Conservation (phyloP, 2,329 filamentous ascomycete genomes). For the Ciborinia camelliae region DNA sequence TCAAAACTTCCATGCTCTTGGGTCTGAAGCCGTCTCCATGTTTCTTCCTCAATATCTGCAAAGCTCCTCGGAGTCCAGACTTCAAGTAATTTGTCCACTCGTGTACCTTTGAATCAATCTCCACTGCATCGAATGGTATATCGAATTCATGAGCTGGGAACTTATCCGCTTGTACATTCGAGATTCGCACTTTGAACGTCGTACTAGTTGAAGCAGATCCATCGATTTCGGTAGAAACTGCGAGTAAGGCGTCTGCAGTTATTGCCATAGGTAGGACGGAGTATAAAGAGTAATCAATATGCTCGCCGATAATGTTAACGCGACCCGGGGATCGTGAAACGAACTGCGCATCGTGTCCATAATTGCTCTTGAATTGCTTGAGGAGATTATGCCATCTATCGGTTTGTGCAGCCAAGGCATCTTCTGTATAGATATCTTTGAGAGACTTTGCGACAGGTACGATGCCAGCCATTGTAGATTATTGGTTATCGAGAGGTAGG, state of each 20-base stretch:
- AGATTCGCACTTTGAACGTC: conserved; percentile 68
- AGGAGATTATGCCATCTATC: conserved; percentile 74
- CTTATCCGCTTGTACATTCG: conserved; percentile 72
- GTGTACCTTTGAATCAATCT: conserved; percentile 79
- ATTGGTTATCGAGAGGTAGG: not conserved
- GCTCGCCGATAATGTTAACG: conserved; percentile 98
- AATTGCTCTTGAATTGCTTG: conserved; percentile 64
- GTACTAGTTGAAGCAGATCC: conserved; percentile 43
- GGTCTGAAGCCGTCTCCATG: conserved; percentile 58
- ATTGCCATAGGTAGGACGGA: conserved; percentile 95
- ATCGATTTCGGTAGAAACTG: conserved; percentile 57
- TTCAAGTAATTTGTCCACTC: conserved; percentile 99
- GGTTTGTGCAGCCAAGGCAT: conserved; percentile 64
- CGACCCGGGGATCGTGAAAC: conserved; percentile 87
- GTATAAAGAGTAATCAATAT: conserved; percentile 98
- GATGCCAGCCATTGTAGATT: conserved; percentile 47
- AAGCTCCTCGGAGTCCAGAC: conserved; percentile 77
- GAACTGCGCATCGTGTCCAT: conserved; percentile 71
- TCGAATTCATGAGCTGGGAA: conserved; percentile 75
- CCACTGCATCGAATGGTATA: conserved; percentile 61
- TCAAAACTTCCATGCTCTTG: conserved; percentile 78
- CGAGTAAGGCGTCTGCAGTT: conserved; percentile 84
- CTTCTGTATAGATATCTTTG: conserved; percentile 76
- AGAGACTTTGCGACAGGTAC: conserved; percentile 76
- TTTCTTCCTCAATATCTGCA: conserved; percentile 72